phyloP scores from a whole-genome alignment of 1,284 basidiomycete genomes.

The Agroathelia rolfsii region DNA sequence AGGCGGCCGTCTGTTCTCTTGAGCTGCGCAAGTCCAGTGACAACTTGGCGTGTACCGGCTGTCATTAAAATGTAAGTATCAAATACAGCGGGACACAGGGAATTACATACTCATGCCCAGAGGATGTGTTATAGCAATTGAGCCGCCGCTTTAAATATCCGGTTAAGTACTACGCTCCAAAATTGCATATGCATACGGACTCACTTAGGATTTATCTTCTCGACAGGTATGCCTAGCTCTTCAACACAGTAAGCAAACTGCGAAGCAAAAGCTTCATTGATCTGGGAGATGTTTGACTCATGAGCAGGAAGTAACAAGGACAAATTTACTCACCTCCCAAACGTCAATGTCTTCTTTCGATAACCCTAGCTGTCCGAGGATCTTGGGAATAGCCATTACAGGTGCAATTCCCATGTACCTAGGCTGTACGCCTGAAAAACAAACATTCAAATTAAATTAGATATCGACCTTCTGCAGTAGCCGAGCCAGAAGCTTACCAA shows the following conservation, averaged over 20 bases:
- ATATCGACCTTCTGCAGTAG: neutral
- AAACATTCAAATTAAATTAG: constrained; percentile 13
- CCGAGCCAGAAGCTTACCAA: constrained; percentile 41
- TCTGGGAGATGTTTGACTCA: constrained; percentile 28
- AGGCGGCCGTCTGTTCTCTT: constrained; percentile 55
- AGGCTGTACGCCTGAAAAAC: constrained; percentile 66
- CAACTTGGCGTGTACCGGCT: constrained; percentile 79
- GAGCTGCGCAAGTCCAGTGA: constrained; percentile 76
- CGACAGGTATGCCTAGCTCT: constrained; percentile 67
- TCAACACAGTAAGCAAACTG: constrained; percentile 77
- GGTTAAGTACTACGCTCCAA: constrained; percentile 2
- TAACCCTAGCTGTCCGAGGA: constrained; percentile 65
- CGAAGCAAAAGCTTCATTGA: constrained; percentile 78
- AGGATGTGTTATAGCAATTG: constrained; percentile 78
- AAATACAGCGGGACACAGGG: constrained; percentile 7
- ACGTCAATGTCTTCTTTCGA: constrained; percentile 80
- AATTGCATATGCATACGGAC: constrained; percentile 11
- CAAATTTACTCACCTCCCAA: constrained; percentile 57
- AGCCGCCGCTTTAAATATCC: constrained; percentile 54
- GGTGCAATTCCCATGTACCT: constrained; percentile 84
- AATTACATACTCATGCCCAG: constrained; percentile 65
- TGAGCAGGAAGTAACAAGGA: neutral
- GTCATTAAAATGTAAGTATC: constrained; percentile 9
- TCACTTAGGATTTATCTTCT: constrained; percentile 83
- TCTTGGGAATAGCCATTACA: constrained; percentile 75